Conservation (phyloP, 768 basidiomycete species). For the Suillus paluster region DNA sequence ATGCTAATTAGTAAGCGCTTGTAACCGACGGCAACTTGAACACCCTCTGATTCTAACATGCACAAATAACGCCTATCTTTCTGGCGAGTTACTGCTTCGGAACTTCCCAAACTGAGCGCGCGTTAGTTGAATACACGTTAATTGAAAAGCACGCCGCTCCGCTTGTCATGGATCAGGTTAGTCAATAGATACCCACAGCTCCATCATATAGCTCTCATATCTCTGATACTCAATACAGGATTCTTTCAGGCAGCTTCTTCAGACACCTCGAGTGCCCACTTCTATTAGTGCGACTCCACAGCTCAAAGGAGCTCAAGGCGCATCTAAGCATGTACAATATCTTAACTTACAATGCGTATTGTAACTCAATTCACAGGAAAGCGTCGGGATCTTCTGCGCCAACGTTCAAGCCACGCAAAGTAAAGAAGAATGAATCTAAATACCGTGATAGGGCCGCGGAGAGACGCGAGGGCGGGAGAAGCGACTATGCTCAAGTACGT, state of each 20-base stretch:
- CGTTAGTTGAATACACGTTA: not conserved
- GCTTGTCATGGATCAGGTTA: constrained; percentile 33
- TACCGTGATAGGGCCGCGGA: constrained; percentile 83
- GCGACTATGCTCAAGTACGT: constrained; percentile 74
- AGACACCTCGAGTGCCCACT: constrained; percentile 35
- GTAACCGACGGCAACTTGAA: constrained; percentile 6
- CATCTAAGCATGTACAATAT: constrained; percentile 3
- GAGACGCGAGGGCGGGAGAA: constrained; percentile 63
- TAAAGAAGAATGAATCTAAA: constrained; percentile 61
- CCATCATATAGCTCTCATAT: not conserved
- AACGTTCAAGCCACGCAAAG: constrained; percentile 81
- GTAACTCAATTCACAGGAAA: constrained; percentile 40
- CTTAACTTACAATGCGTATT: constrained; percentile 2
- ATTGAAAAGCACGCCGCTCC: not conserved
- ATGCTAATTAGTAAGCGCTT: constrained; percentile 3
- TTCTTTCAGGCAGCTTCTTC: constrained; percentile 59
- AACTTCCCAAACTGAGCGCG: not conserved
- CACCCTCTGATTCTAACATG: constrained; percentile 31
- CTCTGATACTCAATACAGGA: constrained; percentile 44
- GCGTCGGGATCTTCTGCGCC: constrained; percentile 56
- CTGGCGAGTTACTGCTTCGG: not conserved
- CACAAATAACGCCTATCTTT: constrained; percentile 28
- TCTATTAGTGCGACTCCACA: constrained; percentile 12
- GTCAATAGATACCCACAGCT: not conserved
- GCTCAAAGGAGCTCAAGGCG: constrained; percentile 4